These are phyloP conservation scores for Eutypa lata DNA, from an alignment of 2,329 filamentous ascomycete genomes.

Conservation along the genomic window DNA sequence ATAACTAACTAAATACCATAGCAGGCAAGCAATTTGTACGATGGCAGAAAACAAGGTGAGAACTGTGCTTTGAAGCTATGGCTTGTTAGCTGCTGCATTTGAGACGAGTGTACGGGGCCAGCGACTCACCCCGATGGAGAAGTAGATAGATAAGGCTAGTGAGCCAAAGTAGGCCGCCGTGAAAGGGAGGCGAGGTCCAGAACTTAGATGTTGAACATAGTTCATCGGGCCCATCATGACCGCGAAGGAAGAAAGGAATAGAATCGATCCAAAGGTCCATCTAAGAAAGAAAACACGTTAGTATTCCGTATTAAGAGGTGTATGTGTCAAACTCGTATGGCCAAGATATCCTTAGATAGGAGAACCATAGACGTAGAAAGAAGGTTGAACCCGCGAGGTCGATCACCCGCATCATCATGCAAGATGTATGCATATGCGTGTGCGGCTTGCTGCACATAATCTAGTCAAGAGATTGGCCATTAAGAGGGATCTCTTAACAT, in stretches of 20 bases:
- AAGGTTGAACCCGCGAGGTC: slow-evolving; percentile 19
- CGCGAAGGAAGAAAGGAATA: slow-evolving; percentile 91
- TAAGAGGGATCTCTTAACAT: slow-evolving; percentile 1
- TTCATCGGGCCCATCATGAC: slow-evolving; percentile 87
- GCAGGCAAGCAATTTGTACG: slow-evolving; percentile 75
- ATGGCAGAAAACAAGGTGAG: slow-evolving; percentile 83
- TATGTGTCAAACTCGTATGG: slow-evolving; percentile 1
- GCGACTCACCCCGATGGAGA: slow-evolving; percentile 80
- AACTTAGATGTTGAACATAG: slow-evolving; percentile 82
- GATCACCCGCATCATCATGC: slow-evolving; percentile 21
- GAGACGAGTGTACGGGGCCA: not conserved
- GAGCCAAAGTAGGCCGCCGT: slow-evolving; percentile 94
- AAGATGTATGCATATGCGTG: slow-evolving; percentile 26
- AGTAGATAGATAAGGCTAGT: slow-evolving; percentile 85
- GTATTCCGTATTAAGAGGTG: slow-evolving; percentile 11
- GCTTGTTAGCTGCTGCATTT: slow-evolving; percentile 16
- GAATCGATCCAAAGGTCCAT: slow-evolving; percentile 88
- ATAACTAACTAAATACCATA: slow-evolving; percentile 96
- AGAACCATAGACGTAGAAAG: slow-evolving; percentile 11
- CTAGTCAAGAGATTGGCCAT: slow-evolving; percentile 11
- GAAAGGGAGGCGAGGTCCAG: slow-evolving; percentile 81
- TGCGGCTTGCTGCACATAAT: slow-evolving; percentile 26
- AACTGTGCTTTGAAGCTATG: slow-evolving; percentile 75
- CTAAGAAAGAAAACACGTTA: slow-evolving; percentile 47
- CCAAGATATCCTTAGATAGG: not conserved